phyloP scores from a whole-genome alignment of 768 basidiomycete genomes.

The Butyriboletus loyo region DNA sequence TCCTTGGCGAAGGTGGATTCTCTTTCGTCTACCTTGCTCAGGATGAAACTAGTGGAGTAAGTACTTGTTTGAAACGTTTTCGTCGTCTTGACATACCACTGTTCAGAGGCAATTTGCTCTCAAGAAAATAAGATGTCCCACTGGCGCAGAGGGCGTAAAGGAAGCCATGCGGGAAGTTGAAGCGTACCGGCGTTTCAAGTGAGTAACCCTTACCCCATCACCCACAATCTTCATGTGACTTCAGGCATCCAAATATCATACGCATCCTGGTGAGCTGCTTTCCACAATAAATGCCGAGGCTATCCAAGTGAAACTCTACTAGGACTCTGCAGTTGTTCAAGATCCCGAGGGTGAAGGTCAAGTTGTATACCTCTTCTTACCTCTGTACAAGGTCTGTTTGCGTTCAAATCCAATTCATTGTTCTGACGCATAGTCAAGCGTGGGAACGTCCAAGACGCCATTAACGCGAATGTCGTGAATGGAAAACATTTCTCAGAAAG shows the following conservation, averaged over 20 bases:
- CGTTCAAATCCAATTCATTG: background rate
- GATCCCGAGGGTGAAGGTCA: conserved; percentile 92
- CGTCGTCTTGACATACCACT: background rate
- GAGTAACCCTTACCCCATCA: conserved; percentile 29
- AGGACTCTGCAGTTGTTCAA: conserved; percentile 95
- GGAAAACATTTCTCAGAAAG: conserved; percentile 81
- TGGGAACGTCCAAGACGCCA: conserved; percentile 94
- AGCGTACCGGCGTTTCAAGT: conserved; percentile 94
- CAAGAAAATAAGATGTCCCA: conserved; percentile 95
- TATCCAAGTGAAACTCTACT: background rate
- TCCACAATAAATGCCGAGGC: background rate
- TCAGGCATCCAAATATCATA: conserved; percentile 94
- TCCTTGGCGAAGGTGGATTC: conserved; percentile 96
- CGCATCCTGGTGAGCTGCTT: conserved; percentile 66
- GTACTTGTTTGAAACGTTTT: conserved; percentile 24
- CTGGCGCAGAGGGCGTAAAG: conserved; percentile 82
- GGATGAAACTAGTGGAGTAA: conserved; percentile 80
- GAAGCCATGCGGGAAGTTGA: conserved; percentile 89
- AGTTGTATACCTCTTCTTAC: conserved; percentile 95
- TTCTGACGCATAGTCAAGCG: conserved; percentile 44
- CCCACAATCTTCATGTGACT: background rate
- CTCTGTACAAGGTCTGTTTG: conserved; percentile 75
- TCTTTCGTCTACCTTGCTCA: conserved; percentile 88
- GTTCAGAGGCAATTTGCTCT: conserved; percentile 85
- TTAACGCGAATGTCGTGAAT: conserved; percentile 82